A percentile compares a stretch with the other conserved stretches of the same genome.
Conservation (phyloP, 306 rosid genomes). For the Acacia crassicarpa region DNA sequence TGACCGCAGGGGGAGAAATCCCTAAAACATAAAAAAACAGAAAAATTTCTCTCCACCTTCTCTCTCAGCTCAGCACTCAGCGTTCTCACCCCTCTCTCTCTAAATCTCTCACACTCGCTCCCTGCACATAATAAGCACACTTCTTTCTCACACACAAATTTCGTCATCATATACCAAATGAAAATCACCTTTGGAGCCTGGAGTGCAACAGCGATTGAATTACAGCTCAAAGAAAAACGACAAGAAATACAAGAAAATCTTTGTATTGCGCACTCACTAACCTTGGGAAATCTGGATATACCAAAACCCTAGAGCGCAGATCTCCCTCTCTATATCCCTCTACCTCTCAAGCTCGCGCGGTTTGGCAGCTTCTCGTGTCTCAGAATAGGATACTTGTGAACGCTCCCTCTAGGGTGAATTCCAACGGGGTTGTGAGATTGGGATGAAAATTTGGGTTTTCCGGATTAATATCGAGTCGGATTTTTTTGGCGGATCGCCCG, state of each 20-base stretch:
- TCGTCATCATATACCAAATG: constrained; percentile 52
- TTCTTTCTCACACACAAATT: constrained; percentile 74
- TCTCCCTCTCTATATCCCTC: constrained; percentile 26
- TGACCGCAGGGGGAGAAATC: constrained; percentile 43
- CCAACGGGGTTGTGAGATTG: background rate
- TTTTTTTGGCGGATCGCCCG: background rate
- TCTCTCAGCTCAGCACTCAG: constrained; percentile 52
- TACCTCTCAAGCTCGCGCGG: constrained; percentile 30
- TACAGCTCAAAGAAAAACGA: constrained; percentile 38
- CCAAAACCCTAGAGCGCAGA: constrained; percentile 49
- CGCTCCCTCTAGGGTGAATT: background rate
- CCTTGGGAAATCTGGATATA: constrained; percentile 48
- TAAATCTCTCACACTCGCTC: constrained; percentile 81
- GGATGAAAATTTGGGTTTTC: background rate
- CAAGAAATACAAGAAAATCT: constrained; percentile 31
- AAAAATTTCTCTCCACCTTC: constrained; percentile 48
- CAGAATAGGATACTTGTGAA: background rate
- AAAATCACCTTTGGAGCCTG: constrained; percentile 47
- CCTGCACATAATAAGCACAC: constrained; percentile 89
- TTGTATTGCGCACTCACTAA: constrained; percentile 65
- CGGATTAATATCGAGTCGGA: background rate
- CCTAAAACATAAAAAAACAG: constrained; percentile 27
- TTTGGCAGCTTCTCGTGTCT: constrained; percentile 22
- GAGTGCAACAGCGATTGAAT: constrained; percentile 30
- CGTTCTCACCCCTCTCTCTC: constrained; percentile 72